phyloP scores from a whole-genome alignment of 257 asterid species.

The Solanum commersonii region DNA sequence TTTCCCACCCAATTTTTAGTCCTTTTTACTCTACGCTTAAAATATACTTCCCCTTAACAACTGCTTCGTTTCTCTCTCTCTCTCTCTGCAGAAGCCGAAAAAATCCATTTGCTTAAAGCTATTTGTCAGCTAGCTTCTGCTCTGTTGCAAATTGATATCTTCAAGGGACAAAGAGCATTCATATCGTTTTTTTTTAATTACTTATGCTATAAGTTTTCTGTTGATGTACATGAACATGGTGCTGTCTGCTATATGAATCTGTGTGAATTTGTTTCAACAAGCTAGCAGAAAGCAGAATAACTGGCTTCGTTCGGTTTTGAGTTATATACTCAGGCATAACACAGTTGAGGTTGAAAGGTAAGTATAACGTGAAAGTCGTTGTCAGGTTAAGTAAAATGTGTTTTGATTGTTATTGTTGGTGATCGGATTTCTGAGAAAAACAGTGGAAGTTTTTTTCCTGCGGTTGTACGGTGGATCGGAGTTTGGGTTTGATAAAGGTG shows the following conservation, averaged over 20 bases:
- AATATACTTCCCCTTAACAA: neutral
- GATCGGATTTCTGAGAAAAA: neutral
- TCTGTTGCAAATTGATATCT: neutral
- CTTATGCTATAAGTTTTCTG: neutral
- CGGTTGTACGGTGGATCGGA: neutral
- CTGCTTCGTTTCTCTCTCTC: neutral
- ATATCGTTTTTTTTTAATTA: neutral
- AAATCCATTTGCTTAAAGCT: neutral
- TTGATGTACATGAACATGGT: neutral
- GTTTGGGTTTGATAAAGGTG: neutral
- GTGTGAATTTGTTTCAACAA: neutral
- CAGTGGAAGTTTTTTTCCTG: neutral
- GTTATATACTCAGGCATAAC: neutral
- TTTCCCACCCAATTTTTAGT: conserved; percentile 7
- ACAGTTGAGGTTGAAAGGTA: neutral
- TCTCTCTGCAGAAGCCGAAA: neutral
- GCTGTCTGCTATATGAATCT: neutral
- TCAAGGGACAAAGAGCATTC: neutral
- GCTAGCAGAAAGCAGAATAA: neutral
- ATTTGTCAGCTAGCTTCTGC: neutral
- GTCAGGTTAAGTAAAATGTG: neutral
- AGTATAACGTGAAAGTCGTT: neutral
- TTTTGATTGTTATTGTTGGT: neutral
- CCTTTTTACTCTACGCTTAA: conserved; percentile 6
- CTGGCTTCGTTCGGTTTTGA: neutral